Conservation (phyloP, 192 early-diverging fungal genomes). For the Podila minutissima region DNA sequence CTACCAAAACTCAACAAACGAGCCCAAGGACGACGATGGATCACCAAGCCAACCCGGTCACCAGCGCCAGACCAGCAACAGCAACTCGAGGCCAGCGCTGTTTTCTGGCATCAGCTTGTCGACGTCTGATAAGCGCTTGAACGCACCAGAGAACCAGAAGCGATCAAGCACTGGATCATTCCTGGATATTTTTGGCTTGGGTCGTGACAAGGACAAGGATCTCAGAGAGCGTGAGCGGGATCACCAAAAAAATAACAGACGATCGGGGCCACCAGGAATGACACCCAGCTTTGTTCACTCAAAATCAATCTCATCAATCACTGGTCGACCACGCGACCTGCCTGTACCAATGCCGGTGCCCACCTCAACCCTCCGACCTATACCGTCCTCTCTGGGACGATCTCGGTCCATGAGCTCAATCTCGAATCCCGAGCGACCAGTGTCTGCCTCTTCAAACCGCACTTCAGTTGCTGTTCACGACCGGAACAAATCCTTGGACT, state of each 20-base stretch:
- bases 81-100: constrained; percentile 6
- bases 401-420: constrained; percentile 34
- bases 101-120: constrained; percentile 23
- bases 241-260: not conserved
- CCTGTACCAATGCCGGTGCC: not conserved
- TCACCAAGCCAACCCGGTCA: not conserved
- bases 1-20: constrained; percentile 54
- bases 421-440: constrained; percentile 9
- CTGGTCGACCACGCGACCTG: not conserved
- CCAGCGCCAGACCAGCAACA: not conserved
- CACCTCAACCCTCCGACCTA: not conserved
- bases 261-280: too few species aligned
- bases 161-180: constrained; percentile 45
- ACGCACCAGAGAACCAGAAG: constrained; percentile 18
- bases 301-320: not conserved
- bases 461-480: not conserved
- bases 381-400: not conserved
- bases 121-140: not conserved
- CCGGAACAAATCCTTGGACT: constrained; percentile 9
- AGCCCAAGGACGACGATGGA: constrained; percentile 18
- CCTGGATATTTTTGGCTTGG: constrained; percentile 42
- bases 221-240: constrained; percentile 5
- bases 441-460: not conserved
- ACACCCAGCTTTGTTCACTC: not conserved
- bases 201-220: constrained; percentile 37